Percentiles rank a stretch among this genome's conserved stretches.
These are phyloP conservation scores for Periconia sp. DNA, from an alignment of 2,329 filamentous ascomycete species.

Conservation along the genomic window DNA sequence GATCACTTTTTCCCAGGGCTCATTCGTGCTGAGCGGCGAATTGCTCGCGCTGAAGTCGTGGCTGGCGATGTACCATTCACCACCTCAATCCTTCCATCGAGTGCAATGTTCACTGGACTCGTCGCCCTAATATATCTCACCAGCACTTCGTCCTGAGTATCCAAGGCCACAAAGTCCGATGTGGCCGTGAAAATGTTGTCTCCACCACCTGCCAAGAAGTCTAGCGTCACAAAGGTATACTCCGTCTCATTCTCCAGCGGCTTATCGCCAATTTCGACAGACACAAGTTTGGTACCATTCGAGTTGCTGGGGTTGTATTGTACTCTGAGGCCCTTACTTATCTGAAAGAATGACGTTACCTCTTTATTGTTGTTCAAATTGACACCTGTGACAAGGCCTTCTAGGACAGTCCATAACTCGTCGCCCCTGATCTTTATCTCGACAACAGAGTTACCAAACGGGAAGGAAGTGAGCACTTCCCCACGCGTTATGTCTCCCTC, in stretches of 20 bases:
- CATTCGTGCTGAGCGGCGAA: no score
- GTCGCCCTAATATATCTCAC: slow-evolving; percentile 57
- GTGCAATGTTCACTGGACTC: slow-evolving; percentile 57
- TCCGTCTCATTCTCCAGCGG: slow-evolving; percentile 54
- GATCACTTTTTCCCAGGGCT: no score
- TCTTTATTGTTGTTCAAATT: slow-evolving; percentile 61
- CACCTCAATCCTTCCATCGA: slow-evolving; percentile 56
- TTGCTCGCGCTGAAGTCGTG: neutral
- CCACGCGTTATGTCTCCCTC: slow-evolving; percentile 67
- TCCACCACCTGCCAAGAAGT: slow-evolving; percentile 65
- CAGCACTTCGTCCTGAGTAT: slow-evolving; percentile 62
- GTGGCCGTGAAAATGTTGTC: slow-evolving; percentile 63
- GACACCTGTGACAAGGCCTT: slow-evolving; percentile 62
- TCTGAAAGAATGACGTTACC: slow-evolving; percentile 66
- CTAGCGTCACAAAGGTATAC: slow-evolving; percentile 67
- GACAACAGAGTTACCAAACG: slow-evolving; percentile 69
- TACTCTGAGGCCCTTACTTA: slow-evolving; percentile 63
- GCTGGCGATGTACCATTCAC: slow-evolving; percentile 32
- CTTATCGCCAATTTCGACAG: slow-evolving; percentile 58
- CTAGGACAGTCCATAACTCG: slow-evolving; percentile 63
- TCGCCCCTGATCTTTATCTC: slow-evolving; percentile 62
- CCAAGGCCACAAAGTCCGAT: slow-evolving; percentile 55
- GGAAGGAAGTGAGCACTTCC: slow-evolving; percentile 68
- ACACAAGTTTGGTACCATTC: slow-evolving; percentile 59
- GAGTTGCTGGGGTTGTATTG: slow-evolving; percentile 61